Conservation (phyloP, 345 rosid species). For the Salix dunnii region DNA sequence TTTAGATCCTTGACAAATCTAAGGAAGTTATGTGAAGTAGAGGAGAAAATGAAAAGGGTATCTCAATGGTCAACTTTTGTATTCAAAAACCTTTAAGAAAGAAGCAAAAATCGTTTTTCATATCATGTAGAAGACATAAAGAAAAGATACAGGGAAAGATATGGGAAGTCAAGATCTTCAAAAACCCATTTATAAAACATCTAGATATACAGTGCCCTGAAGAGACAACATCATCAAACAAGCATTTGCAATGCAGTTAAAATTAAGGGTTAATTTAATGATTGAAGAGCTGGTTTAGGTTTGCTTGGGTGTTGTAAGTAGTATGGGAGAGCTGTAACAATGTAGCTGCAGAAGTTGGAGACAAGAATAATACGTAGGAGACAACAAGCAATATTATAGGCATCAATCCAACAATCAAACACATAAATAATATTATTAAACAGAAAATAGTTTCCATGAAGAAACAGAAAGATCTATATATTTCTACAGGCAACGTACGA, state of each 20-base stretch:
- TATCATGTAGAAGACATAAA: background rate
- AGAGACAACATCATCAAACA: background rate
- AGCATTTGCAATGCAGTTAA: background rate
- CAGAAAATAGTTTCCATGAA: background rate
- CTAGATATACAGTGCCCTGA: background rate
- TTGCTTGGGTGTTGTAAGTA: background rate
- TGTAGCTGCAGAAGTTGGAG: background rate
- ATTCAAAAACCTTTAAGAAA: background rate
- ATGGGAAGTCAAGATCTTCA: background rate
- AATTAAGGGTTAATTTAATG: background rate
- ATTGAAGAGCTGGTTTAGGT: background rate
- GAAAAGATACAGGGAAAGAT: background rate
- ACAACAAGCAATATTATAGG: background rate
- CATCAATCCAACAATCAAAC: background rate
- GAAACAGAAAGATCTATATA: constrained; percentile 4
- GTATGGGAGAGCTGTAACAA: background rate
- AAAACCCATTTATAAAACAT: background rate
- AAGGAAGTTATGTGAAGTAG: background rate
- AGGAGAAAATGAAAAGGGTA: background rate
- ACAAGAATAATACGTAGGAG: background rate
- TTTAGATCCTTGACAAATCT: constrained; percentile 8
- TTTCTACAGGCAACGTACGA: constrained; percentile 41
- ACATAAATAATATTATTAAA: background rate
- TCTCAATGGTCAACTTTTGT: background rate
- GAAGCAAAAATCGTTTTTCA: background rate